Evolutionary conservation across 2,329 filamentous ascomycete genomes (phyloP).

Genomic region (Microcyclospora pomicola): DNA sequence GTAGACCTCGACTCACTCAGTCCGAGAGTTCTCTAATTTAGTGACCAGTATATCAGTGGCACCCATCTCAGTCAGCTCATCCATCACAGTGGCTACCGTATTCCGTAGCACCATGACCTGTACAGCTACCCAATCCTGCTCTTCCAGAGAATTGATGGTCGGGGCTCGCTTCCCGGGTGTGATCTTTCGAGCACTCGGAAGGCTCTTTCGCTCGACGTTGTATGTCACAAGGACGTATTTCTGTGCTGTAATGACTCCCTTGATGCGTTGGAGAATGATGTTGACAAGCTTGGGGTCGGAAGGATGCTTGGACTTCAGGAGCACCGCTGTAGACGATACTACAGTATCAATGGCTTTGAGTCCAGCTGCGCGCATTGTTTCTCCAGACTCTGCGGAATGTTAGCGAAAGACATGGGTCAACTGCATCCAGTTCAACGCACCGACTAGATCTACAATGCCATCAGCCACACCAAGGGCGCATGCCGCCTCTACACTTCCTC

Average conservation of each 20-base stretch:
- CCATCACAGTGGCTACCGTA: slow-evolving; percentile 74
- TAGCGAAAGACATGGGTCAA: not conserved
- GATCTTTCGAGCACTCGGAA: slow-evolving; percentile 56
- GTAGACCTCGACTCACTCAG: slow-evolving; percentile 7
- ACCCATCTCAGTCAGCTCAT: slow-evolving; percentile 60
- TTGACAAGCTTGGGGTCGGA: slow-evolving; percentile 69
- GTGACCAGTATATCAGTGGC: slow-evolving; percentile 77
- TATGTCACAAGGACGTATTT: slow-evolving; percentile 92
- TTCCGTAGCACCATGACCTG: slow-evolving; percentile 87
- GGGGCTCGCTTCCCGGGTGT: slow-evolving; percentile 90
- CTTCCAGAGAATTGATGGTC: slow-evolving; percentile 78
- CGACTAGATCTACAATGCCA: slow-evolving; percentile 93
- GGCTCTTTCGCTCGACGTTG: slow-evolving; percentile 63
- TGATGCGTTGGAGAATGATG: slow-evolving; percentile 73
- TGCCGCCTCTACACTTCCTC: slow-evolving; percentile 92
- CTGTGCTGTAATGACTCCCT: slow-evolving; percentile 89
- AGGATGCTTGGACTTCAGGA: slow-evolving; percentile 80
- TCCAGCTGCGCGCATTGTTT: slow-evolving; percentile 94
- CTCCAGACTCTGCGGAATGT: slow-evolving; percentile 64
- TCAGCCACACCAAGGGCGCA: slow-evolving; percentile 92
- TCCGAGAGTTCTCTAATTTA: slow-evolving; percentile 68
- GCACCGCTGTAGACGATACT: slow-evolving; percentile 69
- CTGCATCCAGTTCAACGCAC: slow-evolving; percentile 40
- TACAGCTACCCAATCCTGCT: slow-evolving; percentile 86
- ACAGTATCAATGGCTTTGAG: slow-evolving; percentile 91